These are phyloP conservation scores for Calonectria leucothoes DNA, from an alignment of 2,329 filamentous ascomycete species.

Conservation along the genomic window DNA sequence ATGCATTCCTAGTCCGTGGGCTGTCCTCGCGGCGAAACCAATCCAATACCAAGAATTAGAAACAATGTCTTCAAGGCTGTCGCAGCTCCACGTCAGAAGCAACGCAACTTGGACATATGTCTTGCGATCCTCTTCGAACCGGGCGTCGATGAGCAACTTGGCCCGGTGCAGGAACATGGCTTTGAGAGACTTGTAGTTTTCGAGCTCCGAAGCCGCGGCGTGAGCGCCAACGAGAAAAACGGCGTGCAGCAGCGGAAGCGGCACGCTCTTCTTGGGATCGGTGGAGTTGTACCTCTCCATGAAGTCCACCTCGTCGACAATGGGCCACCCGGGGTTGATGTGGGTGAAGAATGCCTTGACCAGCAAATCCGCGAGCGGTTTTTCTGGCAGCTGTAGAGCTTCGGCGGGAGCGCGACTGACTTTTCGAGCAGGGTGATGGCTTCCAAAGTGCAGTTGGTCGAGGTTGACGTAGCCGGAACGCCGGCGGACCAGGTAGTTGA, in stretches of 20 bases:
- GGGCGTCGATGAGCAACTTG: slow-evolving; percentile 64
- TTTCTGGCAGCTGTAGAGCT: slow-evolving; percentile 61
- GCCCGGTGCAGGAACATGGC: slow-evolving; percentile 62
- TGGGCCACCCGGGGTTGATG: slow-evolving; percentile 63
- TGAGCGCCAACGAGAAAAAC: slow-evolving; percentile 65
- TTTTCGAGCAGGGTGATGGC: slow-evolving; percentile 49
- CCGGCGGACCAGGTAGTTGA: slow-evolving; percentile 65
- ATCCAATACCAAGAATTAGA: slow-evolving; percentile 66
- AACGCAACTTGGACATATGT: slow-evolving; percentile 65
- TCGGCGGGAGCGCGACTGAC: slow-evolving; percentile 55
- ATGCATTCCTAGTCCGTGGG: slow-evolving; percentile 66
- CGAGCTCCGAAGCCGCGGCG: slow-evolving; percentile 53
- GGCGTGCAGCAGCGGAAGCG: slow-evolving; percentile 61
- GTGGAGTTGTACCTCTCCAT: slow-evolving; percentile 60
- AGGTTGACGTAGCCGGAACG: slow-evolving; percentile 44
- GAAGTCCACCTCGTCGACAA: slow-evolving; percentile 63
- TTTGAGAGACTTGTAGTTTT: slow-evolving; percentile 55
- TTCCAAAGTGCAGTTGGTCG: slow-evolving; percentile 49
- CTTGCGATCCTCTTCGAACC: slow-evolving; percentile 65
- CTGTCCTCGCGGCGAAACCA: slow-evolving; percentile 63
- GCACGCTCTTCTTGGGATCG: slow-evolving; percentile 56
- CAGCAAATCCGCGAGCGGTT: slow-evolving; percentile 59
- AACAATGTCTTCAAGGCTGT: slow-evolving; percentile 65
- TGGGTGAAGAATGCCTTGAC: slow-evolving; percentile 62
- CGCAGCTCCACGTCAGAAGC: slow-evolving; percentile 66